A percentile compares a stretch with the other conserved stretches of the same genome.
phyloP scores from a whole-genome alignment of 2,329 filamentous ascomycete genomes.

The Aspergillus sp. region DNA sequence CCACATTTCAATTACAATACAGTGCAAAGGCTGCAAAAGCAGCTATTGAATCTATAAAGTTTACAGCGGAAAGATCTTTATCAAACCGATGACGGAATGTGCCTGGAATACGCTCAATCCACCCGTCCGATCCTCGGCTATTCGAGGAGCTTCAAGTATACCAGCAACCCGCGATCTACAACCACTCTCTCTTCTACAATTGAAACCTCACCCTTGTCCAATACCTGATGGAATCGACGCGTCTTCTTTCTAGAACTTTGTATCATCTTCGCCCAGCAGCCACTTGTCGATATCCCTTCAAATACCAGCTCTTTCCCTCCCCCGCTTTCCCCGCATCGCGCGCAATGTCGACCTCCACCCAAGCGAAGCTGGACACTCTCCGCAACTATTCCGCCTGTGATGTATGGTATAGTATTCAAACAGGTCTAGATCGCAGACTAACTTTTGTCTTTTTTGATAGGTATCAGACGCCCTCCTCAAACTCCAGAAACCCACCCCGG shows the following conservation, averaged over 20 bases:
- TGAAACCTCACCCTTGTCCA: not conserved
- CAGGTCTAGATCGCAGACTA: not conserved
- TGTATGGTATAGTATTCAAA: conserved; percentile 27
- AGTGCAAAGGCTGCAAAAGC: not conserved
- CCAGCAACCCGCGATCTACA: not conserved
- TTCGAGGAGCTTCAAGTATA: conserved; percentile 4
- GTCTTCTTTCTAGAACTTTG: not conserved
- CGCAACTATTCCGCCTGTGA: conserved; percentile 45
- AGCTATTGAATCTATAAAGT: not conserved
- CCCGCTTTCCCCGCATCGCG: conserved; percentile 12
- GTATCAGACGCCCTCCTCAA: conserved; percentile 73
- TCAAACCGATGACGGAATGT: not conserved
- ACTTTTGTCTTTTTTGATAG: conserved; percentile 33
- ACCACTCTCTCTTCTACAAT: not conserved
- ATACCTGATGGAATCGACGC: conserved; percentile 7
- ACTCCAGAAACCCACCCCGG: conserved; percentile 50
- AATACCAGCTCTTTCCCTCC: not conserved
- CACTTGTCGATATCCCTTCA: not conserved
- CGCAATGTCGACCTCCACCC: conserved; percentile 32
- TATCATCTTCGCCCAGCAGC: not conserved
- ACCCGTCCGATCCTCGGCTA: conserved; percentile 17
- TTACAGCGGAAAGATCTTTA: not conserved
- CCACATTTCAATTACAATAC: not conserved
- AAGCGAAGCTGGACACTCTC: conserved; percentile 35
- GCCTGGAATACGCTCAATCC: not conserved